Evolutionary conservation across 768 basidiomycete species (phyloP), one percentile per base, ranked within the genome.

Genomic region (Trichaptum fuscoviolaceum): DNA sequence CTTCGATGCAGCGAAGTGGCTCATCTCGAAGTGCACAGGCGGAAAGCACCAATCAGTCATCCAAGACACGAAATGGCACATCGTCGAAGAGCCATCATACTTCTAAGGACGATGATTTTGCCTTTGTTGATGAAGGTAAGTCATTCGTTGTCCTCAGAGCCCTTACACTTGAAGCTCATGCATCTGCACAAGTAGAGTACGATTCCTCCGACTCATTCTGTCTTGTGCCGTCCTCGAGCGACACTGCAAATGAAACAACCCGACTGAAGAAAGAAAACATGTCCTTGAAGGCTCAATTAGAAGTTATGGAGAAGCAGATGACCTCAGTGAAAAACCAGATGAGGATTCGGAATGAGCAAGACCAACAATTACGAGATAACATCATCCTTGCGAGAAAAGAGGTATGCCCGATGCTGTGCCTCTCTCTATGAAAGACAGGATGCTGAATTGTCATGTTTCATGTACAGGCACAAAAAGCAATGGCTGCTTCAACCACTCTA

Each of bases 141-240:
- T 63, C 35, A 7, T 15, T 60, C 59, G 35, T 42, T 62, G 7
- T 36, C 64, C 8, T 30, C 61, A 18, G 60, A 18, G 35, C 24
- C n/a, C 36, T n/a, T 58, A 17, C 65, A n/a, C n/a, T n/a, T n/a
- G 63, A 59, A 3, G 64, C 64, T 68, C 23, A 70, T 52, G 63
- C 52, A 36, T 66, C 58, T 60, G 57, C 52, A 59, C 66, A 26
- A 58, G 30, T 69, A 85, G 87, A 82, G 30, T 85, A 88, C 69
- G 88, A 91, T 35, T 82, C 92, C 66, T 89, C 92, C 0, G 92
- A 91, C 69, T 93, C 92, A 0, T 93, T 93, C 73, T 91, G 83
- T 69, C 73, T 94, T 36, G 84, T 94, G 61, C 89, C 92, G 18
- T 67, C 67, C 0, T 84, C 85, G 7, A 86, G 84, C 35, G 76